Evolutionary conservation across 176 grass and related monocot genomes (phyloP), one percentile per base, ranked within the genome.

Genomic region (Carex pumila): DNA sequence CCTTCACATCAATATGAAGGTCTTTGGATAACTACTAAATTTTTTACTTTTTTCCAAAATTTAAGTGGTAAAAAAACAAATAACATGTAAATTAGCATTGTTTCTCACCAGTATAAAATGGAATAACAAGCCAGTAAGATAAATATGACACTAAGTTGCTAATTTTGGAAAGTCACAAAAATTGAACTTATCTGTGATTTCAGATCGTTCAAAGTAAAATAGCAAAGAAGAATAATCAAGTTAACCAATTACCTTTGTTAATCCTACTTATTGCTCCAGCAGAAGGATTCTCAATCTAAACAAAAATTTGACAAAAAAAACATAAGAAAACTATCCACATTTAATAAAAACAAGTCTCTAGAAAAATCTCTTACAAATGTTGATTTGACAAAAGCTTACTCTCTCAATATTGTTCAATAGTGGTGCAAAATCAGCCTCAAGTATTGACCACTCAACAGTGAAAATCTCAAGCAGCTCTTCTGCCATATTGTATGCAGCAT

Each of bases 401-500:
- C 18, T 50, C 39, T 76, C 41, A 29, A 11, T 49, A 76, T 76
- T 21, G 7, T 36, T 39, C 3, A 50, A 39, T 17, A 85, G 4
- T 25, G 14, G 71, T 22, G 32, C 10, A 34, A 85, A 79, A 58
- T 79, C 84, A 76, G 71, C 72, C 45, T 79, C 57, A 31, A 79
- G 12, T 31, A 31, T 30, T 30, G 18, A 64, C 84, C 84, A 85
- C 71, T 65, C 71, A n/a, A 75, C 15, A 8, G 62, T 54, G 12
- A 85, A 85, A 47, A 85, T 65, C 4, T 85, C 22, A 9, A 65
- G 58, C n/a, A 85, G 57, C 84, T 85, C 32, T 31, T 54, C 34
- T 17, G 84, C 84, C 84, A 85, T 85, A 56, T 32, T 36, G 30
- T 85, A 63, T 12, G 52, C 84, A 36, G 59, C 68, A 10, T 85